These are phyloP conservation scores for Oldenlandia corymbosa DNA, from an alignment of 257 asterid species.

Conservation along the genomic window DNA sequence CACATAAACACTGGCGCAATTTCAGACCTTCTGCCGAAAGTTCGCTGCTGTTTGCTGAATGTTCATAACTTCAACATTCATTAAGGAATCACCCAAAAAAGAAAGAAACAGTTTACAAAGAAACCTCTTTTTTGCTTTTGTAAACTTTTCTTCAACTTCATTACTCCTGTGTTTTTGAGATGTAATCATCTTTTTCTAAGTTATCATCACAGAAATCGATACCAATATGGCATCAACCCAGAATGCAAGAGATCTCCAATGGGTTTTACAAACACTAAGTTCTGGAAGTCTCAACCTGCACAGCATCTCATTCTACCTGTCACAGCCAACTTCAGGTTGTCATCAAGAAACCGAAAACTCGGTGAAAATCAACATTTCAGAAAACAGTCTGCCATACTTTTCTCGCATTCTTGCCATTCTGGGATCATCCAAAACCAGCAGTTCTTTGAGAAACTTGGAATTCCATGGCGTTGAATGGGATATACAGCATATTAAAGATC, in stretches of 20 bases:
- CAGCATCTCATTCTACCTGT: constrained; percentile 48
- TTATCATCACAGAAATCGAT: neutral
- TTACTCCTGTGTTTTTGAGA: too few species aligned
- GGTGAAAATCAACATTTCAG: constrained; percentile 39
- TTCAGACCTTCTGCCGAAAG: constrained; percentile 21
- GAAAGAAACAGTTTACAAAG: too few species aligned
- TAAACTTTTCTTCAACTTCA: too few species aligned
- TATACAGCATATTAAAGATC: constrained; percentile 30
- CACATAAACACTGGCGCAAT: neutral
- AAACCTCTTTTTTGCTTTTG: too few species aligned
- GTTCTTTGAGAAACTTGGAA: constrained; percentile 43
- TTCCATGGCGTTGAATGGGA: constrained; percentile 71
- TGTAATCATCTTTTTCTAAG: neutral
- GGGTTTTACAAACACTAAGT: constrained; percentile 37
- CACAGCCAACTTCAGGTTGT: constrained; percentile 43
- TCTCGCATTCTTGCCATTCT: constrained; percentile 44
- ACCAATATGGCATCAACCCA: constrained; percentile 36
- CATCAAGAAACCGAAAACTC: constrained; percentile 59
- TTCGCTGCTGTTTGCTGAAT: neutral
- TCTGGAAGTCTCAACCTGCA: constrained; percentile 39
- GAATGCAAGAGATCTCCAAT: constrained; percentile 41
- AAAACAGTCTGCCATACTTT: constrained; percentile 23
- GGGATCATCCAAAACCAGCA: constrained; percentile 12
- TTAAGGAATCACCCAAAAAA: neutral
- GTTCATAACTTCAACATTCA: constrained; percentile 1